Conservation (phyloP, 2,329 filamentous ascomycete genomes). For the Lecanicillium sp. region DNA sequence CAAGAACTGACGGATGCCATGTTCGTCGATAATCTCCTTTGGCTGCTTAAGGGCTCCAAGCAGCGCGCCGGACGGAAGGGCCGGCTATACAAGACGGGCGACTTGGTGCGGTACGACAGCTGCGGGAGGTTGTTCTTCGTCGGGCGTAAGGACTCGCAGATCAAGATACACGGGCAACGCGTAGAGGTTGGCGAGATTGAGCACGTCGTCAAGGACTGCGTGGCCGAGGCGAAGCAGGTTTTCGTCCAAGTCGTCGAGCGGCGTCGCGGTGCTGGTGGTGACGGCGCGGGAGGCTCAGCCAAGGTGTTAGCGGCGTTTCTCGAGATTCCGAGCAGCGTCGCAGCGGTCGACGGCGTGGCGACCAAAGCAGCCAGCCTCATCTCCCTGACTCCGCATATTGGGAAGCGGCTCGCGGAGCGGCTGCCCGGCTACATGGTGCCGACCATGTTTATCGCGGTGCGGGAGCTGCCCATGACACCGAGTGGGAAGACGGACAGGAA, state of each 20-base stretch:
- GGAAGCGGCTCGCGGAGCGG: too few species aligned
- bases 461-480: too few species aligned
- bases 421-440: too few species aligned
- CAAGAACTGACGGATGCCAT: constrained; percentile 19
- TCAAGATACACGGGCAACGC: constrained; percentile 48
- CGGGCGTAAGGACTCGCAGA: constrained; percentile 46
- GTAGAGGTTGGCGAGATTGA: constrained; percentile 32
- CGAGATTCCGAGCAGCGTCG: too few species aligned
- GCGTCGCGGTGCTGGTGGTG: constrained; percentile 6
- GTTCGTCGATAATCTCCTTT: constrained; percentile 36
- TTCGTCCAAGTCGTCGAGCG: not conserved
- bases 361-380: too few species aligned
- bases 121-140: constrained; percentile 32
- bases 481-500: too few species aligned
- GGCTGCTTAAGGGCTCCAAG: constrained; percentile 18
- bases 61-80: constrained; percentile 16
- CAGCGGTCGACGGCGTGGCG: too few species aligned
- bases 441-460: too few species aligned
- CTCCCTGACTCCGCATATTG: too few species aligned
- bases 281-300: not conserved
- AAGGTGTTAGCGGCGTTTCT: too few species aligned
- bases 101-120: constrained; percentile 20
- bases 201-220: not conserved
- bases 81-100: constrained; percentile 17
- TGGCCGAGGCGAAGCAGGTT: not conserved